phyloP scores from a whole-genome alignment of 177 flowering plant species.

The Vitis hybrid region DNA sequence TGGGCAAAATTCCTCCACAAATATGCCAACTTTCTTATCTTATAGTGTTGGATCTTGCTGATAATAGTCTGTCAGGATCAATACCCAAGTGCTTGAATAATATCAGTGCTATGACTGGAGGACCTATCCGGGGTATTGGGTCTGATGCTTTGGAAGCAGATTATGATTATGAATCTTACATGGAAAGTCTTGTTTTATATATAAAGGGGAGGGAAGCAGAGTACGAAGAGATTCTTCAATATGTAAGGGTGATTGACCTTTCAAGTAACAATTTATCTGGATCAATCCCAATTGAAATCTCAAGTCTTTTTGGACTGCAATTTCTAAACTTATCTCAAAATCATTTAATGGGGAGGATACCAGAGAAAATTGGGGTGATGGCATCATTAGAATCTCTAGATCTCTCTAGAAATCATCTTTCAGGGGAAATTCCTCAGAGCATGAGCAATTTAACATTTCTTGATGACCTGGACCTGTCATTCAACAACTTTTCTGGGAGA shows the following conservation, averaged over 20 bases:
- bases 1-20: too few relatives aligned
- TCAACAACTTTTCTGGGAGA: conserved; percentile 24
- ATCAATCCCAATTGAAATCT: conserved; percentile 2
- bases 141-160: too few relatives aligned
- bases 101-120: too few relatives aligned
- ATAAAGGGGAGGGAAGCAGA: too few relatives aligned
- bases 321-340: conserved; percentile 12
- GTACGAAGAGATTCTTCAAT: too few relatives aligned
- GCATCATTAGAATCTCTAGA: conserved; percentile 3
- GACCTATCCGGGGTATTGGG: too few relatives aligned
- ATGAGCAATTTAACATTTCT: conserved; percentile 3
- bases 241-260: conserved; percentile 6
- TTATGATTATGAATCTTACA: too few relatives aligned
- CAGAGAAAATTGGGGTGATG: not conserved
- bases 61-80: too few relatives aligned
- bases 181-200: too few relatives aligned
- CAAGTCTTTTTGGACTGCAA: not conserved
- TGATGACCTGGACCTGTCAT: conserved; percentile 19
- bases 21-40: too few relatives aligned
- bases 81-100: too few relatives aligned
- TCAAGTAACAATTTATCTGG: conserved; percentile 25
- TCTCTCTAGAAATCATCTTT: not conserved
- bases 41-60: too few relatives aligned
- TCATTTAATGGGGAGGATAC: conserved; percentile 7
- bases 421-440: conserved; percentile 13